Conservation (phyloP, 192 early-diverging fungal species). For the Coemansia asiatica region DNA sequence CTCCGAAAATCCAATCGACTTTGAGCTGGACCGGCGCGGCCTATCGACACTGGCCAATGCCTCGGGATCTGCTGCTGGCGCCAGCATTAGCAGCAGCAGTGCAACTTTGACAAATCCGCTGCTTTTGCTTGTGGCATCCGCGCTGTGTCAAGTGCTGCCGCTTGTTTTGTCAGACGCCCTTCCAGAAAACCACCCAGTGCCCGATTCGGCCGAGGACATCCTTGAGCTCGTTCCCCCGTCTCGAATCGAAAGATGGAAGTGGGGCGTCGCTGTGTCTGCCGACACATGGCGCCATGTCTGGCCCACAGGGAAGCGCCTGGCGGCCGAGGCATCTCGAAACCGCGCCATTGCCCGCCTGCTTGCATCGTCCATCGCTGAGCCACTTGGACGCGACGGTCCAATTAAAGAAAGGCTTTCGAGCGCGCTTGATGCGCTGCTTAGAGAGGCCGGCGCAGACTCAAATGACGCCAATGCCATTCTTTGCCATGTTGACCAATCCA, state of each 20-base stretch:
- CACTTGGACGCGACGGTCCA: neutral
- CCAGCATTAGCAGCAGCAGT: neutral
- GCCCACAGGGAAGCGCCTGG: slow-evolving; percentile 40
- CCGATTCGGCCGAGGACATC: slow-evolving; percentile 10
- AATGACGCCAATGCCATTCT: neutral
- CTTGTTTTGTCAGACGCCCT: slow-evolving; percentile 26
- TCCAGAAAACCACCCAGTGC: slow-evolving; percentile 9
- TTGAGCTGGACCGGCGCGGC: slow-evolving; percentile 75
- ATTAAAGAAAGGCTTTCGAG: neutral
- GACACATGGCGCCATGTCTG: slow-evolving; percentile 26
- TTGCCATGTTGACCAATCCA: neutral
- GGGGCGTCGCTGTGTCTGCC: slow-evolving; percentile 31
- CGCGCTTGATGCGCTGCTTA: neutral
- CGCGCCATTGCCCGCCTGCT: slow-evolving; percentile 16
- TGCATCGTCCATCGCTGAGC: neutral
- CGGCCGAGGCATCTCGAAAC: slow-evolving; percentile 34
- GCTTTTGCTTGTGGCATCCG: neutral
- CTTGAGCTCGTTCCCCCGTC: slow-evolving; percentile 18
- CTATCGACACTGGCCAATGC: neutral
- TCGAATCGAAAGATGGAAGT: slow-evolving; percentile 22
- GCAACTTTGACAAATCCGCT: neutral
- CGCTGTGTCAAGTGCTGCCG: slow-evolving; percentile 25
- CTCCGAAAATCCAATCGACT: slow-evolving; percentile 71
- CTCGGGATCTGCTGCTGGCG: slow-evolving; percentile 1
- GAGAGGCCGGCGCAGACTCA: neutral